These are phyloP conservation scores for Helianthus tuberosus DNA, from an alignment of 129 eudicot species.

Conservation along the genomic window DNA sequence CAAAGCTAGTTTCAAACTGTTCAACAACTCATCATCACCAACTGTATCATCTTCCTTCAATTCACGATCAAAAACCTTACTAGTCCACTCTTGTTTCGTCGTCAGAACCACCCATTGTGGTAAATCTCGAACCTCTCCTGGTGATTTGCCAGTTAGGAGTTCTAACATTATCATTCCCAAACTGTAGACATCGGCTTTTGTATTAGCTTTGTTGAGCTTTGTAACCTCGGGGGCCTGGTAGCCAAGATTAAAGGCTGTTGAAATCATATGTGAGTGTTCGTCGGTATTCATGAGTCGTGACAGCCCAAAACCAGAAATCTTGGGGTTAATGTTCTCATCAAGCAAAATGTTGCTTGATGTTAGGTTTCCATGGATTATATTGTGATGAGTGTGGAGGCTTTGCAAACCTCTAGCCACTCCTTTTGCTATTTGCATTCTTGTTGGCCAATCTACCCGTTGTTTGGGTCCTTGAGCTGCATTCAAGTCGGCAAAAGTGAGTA, in stretches of 20 bases:
- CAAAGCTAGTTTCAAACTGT: conserved; percentile 79
- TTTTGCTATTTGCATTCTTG: conserved; percentile 52
- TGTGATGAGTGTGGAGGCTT: conserved; percentile 48
- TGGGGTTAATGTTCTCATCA: conserved; percentile 45
- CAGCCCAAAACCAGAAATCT: conserved; percentile 58
- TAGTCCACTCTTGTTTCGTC: conserved; percentile 92
- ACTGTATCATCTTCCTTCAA: conserved; percentile 77
- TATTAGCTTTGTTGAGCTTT: conserved; percentile 51
- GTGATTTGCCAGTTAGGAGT: conserved; percentile 62
- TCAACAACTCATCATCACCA: conserved; percentile 78
- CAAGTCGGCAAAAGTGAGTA: neutral
- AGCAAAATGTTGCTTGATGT: conserved; percentile 56
- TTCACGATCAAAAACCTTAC: conserved; percentile 81
- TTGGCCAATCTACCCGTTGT: conserved; percentile 47
- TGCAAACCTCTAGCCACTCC: conserved; percentile 57
- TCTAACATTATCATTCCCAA: conserved; percentile 63
- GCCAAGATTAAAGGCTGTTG: neutral
- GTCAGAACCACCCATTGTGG: conserved; percentile 94
- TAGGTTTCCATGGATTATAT: conserved; percentile 22
- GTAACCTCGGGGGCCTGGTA: conserved; percentile 59
- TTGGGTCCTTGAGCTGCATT: conserved; percentile 35
- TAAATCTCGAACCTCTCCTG: conserved; percentile 29
- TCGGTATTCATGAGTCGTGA: conserved; percentile 43
- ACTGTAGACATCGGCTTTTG: conserved; percentile 67
- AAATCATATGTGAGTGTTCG: neutral